Base-by-base conservation (phyloP, 768 basidiomycete species). In the Auriscalpium orientale region DNA sequence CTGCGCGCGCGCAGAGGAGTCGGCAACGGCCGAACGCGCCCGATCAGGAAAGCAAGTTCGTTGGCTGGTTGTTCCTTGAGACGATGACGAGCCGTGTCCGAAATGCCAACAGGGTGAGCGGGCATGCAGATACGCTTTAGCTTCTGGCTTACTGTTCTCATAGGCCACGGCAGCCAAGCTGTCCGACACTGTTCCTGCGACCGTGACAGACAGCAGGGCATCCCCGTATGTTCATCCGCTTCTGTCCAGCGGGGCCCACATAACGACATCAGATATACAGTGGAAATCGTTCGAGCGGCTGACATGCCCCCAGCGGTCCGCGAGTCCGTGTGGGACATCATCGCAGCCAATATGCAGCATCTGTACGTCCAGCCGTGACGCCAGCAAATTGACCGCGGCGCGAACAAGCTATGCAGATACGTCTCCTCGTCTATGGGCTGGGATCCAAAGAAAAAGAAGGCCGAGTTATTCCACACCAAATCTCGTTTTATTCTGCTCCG, bases 351-450 rank as follows among this genome's bases (percentile, higher is more conserved):
- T 28, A 61, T 62, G 62, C 56, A 16, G 43, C 28, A 43, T 10
- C 33, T 63, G 62, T 59, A 48, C 16, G 51, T 34, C 15, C 35
- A 21, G 51, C 47, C 38, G 10, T 13, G 18, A 15, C 15, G 15
- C 13, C 7, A 12, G 22, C 22, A 18, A 11, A 6, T 20, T 16
- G 21, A 56, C 48, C 28, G 60, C 37, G 57, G 59, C 15, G 60
- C 76, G 2, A 58, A 61, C 18, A 71, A 74, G 10, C 58, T 85
- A 35, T 55, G 65, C 68, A 87, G 85, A 20, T 85, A 81, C 61
- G 65, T 64, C 12, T 51, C 62, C 7, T 86, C 86, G 4, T 81
- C 82, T 16, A 79, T 86, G 65, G 85, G 85, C 46, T 90, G 85
- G 84, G 66, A 85, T 53, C 79, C 84, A 34, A 57, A 60, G 1